A percentile compares a stretch with the other conserved stretches of the same genome.
Evolutionary conservation across 23 red algal genomes (phyloP).

Genomic region (Gracilaria domingensis): DNA sequence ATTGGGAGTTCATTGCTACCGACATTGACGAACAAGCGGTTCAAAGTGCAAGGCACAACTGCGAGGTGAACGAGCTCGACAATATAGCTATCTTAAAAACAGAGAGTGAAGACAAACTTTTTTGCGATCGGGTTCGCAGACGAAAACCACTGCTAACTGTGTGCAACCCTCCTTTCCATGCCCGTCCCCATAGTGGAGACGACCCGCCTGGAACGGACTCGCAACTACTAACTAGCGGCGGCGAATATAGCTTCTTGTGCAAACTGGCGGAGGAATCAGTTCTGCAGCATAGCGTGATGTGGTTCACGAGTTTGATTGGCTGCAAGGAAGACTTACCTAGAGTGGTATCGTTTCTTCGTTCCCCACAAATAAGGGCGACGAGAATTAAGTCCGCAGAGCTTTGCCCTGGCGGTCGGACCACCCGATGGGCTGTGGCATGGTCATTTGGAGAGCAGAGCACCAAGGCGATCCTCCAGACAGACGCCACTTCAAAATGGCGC

Average conservation of each 20-base stretch:
- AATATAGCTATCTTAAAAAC: constrained; percentile 20
- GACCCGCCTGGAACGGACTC: constrained; percentile 22
- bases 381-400: constrained; percentile 34
- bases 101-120: neutral
- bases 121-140: neutral
- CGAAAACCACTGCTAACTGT: constrained; percentile 26
- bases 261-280: constrained; percentile 39
- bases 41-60: constrained; percentile 23
- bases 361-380: constrained; percentile 11
- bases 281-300: neutral
- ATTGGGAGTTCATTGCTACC: constrained; percentile 49
- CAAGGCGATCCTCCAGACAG: neutral
- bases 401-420: constrained; percentile 44
- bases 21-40: constrained; percentile 48
- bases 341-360: constrained; percentile 28
- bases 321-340: constrained; percentile 43
- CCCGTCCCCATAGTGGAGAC: neutral
- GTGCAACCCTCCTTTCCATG: constrained; percentile 72
- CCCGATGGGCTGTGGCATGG: constrained; percentile 71
- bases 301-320: constrained; percentile 63
- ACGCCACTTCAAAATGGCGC: constrained; percentile 11
- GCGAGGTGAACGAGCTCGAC: constrained; percentile 13
- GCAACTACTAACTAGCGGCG: constrained; percentile 54
- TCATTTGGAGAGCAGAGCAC: constrained; percentile 37
- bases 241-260: constrained; percentile 42